Base-by-base conservation (phyloP, 192 early-diverging fungal genomes). In the Coemansia sp. region DNA sequence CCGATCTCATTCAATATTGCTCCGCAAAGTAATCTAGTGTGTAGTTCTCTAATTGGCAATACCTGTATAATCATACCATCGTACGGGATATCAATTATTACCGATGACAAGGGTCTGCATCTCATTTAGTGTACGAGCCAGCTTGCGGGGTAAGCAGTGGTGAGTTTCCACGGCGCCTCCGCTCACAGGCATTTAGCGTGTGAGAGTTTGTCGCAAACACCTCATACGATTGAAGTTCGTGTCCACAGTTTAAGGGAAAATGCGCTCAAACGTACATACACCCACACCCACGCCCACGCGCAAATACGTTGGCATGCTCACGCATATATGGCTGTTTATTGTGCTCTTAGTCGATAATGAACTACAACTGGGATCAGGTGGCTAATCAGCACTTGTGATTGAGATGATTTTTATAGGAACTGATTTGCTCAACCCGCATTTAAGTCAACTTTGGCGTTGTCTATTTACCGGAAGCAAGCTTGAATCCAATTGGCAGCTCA, bases 261-360 rank as follows among this genome's bases (percentile, higher is more conserved):
- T 55, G 10, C 4, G 52, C 52, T 29, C 27, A 55, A 34, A 7
- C 5, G 5, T 36, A 34, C 1, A 15, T 58, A 31, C 24, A 31
- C 12, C 29, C 53, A 58, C 55, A 34, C 55, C 55, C 55, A 58
- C 55, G 55, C 55, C 8, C 55, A 34, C 55, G 31, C 33, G 31
- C 55, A 34, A 58, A 34, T 34, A 58, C 16, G 33, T 4, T 34
- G 27, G 31, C 29, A 12, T 16, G 11, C 55, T 27, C 50, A 53
- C 50, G 50, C 50, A 22, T 10, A 8, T 53, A 24, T n/a, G n/a
- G 20, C 10, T 24, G 5, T 49, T n/a, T 1, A 49, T n/a, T n/a
- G n/a, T 49, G 47, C 47, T 3, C 47, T 5, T 5, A 18, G n/a
- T 20, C 47, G 16, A 49, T 20, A 2, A 18, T 18, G 16, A 5